Base-by-base conservation (phyloP, 495 filamentous ascomycete genomes). In the Penicillium roqueforti region DNA sequence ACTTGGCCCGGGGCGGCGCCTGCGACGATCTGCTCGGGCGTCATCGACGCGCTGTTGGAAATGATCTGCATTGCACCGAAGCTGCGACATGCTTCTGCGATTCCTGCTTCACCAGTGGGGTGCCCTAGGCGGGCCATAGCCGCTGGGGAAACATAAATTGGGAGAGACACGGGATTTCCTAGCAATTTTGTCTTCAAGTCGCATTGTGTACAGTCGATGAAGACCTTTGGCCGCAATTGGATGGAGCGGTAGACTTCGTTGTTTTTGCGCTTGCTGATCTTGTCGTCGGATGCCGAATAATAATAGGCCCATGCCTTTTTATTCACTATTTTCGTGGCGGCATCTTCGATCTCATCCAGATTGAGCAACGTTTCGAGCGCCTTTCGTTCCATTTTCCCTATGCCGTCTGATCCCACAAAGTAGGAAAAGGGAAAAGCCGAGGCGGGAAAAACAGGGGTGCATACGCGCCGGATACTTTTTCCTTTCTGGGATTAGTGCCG, bases 281-380 rank as follows among this genome's bases (percentile, higher is more conserved):
- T 78, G 71, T 96, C 91, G 71, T 96, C 91, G 53, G 76, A 76
- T 2, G 90, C 89, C 6, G 91, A 95, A 71, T 80, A 95, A 78
- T 96, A 96, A 73, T 96, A 96, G 42, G 89, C 90, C 88, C 88
- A 95, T 38, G 83, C 87, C 69, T 92, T 95, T 41, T 83, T 78
- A 61, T 81, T 84, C 42, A 95, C 81, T 48, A 14, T 50, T 19
- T n/a, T 40, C 9, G 47, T 40, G 25, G 47, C 47, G 4, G 29
- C 14, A 20, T 38, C 47, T 39, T 50, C 47, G 29, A 50, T 40
- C 47, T 50, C 85, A 56, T 86, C 78, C 51, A 95, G 76, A 63
- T 93, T 95, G 41, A 95, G 79, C 28, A 93, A 81, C 4, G 73
- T 75, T 52, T 85, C 77, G 47, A 95, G 72, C 1, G 86, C 78